Evolutionary conservation across 148 eudicot species (phyloP), one percentile per base, ranked within the genome.

Genomic region (Simmondsia chinensis): DNA sequence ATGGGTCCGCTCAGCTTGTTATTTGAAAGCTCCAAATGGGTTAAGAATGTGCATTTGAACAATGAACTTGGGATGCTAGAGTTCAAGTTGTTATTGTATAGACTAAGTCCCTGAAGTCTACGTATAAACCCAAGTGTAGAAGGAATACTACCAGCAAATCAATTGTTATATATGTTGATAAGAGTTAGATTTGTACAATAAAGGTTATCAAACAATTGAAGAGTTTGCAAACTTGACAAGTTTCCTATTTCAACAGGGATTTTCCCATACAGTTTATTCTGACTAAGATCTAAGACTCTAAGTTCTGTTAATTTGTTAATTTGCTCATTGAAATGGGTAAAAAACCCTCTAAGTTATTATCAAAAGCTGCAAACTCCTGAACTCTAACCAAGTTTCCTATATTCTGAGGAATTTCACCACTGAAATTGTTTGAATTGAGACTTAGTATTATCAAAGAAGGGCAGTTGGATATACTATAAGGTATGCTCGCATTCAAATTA

Each of bases 191-290:
- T 84, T 37, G 14, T 56, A 48, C 93, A 84, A 10, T 27, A 45
- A 26, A 87, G 76, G 58, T 88, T 88, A 16, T 51, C 27, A 15
- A 31, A 42, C 53, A 88, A 55, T 33, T 88, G 81, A 43, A 88
- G 54, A 40, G 43, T 20, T 50, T 70, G 57, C 26, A 88, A 59
- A 18, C 56, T 69, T 27, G 71, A 46, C 69, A 83, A 30, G 40
- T 69, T 77, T 10, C 96, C 91, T 6, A 88, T 72, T 63, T 50
- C 71, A 13, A 48, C 33, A 6, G 97, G 70, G 16, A 88, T 66
- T 21, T 8, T 10, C 3, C 94, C 91, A 7, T 77, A 63, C 39
- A 88, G 49, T 8, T 43, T 59, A 69, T 83, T 83, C 20, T 48
- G 40, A 37, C 79, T 68, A 0, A 88, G 33, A 51, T 83, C 84